Conservation (phyloP, 345 rosid species). For the Trapa bicornis region DNA sequence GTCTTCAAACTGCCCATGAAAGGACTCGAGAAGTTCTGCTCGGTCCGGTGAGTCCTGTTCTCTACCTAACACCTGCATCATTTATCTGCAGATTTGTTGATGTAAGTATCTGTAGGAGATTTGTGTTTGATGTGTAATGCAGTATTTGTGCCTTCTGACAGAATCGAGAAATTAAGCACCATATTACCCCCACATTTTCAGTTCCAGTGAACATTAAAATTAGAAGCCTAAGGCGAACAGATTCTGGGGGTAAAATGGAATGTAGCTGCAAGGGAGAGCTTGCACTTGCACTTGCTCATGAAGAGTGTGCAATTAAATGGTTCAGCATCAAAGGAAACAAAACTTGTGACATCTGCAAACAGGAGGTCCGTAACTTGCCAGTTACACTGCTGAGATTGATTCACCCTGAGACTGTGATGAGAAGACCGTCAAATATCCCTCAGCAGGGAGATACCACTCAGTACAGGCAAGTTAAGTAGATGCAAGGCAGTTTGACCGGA, state of each 20-base stretch:
- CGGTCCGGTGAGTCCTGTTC: not conserved
- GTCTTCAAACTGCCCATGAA: slow-evolving; percentile 16
- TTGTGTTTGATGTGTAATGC: not conserved
- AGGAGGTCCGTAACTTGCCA: slow-evolving; percentile 42
- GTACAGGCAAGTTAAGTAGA: slow-evolving; percentile 31
- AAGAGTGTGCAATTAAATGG: slow-evolving; percentile 53
- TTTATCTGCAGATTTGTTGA: not conserved
- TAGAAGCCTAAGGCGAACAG: slow-evolving; percentile 29
- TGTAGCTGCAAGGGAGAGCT: slow-evolving; percentile 61
- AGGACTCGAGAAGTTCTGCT: slow-evolving; percentile 7
- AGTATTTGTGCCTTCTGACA: slow-evolving; percentile 5
- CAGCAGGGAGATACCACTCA: slow-evolving; percentile 20
- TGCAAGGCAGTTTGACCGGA: not conserved
- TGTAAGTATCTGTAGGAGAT: not conserved
- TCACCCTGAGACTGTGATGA: slow-evolving; percentile 22
- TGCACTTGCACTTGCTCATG: slow-evolving; percentile 60
- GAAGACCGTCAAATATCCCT: slow-evolving; percentile 16
- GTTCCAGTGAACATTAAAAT: slow-evolving; percentile 37
- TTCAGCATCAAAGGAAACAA: slow-evolving; percentile 52
- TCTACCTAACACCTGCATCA: not conserved
- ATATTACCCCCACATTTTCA: slow-evolving; percentile 36
- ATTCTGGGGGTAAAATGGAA: slow-evolving; percentile 47
- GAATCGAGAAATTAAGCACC: slow-evolving; percentile 23
- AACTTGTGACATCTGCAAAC: slow-evolving; percentile 50
- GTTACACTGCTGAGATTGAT: slow-evolving; percentile 35